Evolutionary conservation across 257 asterid species (phyloP), one percentile per base, ranked within the genome.

Genomic region (Echites panduratus): DNA sequence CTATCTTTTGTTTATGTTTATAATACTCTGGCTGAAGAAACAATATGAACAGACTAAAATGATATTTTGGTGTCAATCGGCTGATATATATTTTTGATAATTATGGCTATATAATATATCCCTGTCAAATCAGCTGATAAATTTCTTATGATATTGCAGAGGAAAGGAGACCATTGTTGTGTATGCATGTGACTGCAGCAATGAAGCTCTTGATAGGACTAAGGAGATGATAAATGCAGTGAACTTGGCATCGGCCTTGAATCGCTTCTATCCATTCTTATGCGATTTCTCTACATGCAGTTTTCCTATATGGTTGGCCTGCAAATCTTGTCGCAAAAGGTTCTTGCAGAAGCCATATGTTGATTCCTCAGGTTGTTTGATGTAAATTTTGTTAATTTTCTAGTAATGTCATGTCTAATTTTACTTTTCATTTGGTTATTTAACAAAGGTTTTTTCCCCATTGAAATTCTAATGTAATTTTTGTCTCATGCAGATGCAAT

Each of bases 111-210:
- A 35, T 22, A 17, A 63, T 63, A 10, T 63, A 10, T 38, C 9
- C 27, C 35, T 63, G 27, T 63, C 38, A 32, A 17, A 49, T 53
- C 17, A 12, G 13, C 73, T 75, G 48, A 63, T 69, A 45, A 24
- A 45, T 20, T 22, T 44, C 19, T 13, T 49, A 45, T 70, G 54
- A 70, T 38, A 9, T 43, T 75, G 79, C 82, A 91, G 97, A 78
- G 91, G 84, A 70, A 85, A 82, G 43, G 89, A 85, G 75, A 79
- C 77, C 82, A 81, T 84, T 71, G 70, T 73, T 67, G 57, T 94
- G 68, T 94, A 87, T 76, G 98, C 95, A 43, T 88, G 97, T 76
- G 98, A 94, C 78, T 88, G 96, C 80, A 88, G 98, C 77, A 78
- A 73, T 73, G 96, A 89, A 81, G 97, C 98, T 74, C 90, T 94